Conservation (phyloP, 1,284 basidiomycete genomes). For the Hypsizygus ulmarius region DNA sequence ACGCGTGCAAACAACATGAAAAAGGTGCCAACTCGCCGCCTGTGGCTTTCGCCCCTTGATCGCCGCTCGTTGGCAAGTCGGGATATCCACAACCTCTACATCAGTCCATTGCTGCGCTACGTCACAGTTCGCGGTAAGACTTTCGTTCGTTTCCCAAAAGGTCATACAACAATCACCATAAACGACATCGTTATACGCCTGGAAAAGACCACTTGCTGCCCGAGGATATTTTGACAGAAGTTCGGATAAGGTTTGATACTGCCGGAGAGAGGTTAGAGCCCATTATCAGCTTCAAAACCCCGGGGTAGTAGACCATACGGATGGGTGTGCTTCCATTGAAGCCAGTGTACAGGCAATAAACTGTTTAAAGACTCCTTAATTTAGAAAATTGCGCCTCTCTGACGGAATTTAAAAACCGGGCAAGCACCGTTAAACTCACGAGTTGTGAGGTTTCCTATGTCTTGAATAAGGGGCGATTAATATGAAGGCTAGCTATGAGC, state of each 20-base stretch:
- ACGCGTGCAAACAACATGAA: neutral
- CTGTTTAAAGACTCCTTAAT: too few relatives aligned
- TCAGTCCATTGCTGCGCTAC: slow-evolving; percentile 71
- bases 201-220: slow-evolving; percentile 49
- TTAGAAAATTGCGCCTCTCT: too few relatives aligned
- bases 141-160: neutral
- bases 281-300: neutral
- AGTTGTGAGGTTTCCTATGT: too few relatives aligned
- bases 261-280: slow-evolving; percentile 2
- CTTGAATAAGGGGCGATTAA: too few relatives aligned
- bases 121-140: neutral
- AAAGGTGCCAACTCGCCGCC: slow-evolving; percentile 39
- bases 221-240: slow-evolving; percentile 52
- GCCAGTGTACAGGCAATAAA: neutral
- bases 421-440: too few relatives aligned
- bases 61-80: slow-evolving; percentile 51
- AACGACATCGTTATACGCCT: slow-evolving; percentile 60
- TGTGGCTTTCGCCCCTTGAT: slow-evolving; percentile 58
- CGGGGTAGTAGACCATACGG: slow-evolving; percentile 21
- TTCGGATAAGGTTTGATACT: slow-evolving; percentile 36
- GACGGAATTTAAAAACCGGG: too few relatives aligned
- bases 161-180: slow-evolving; percentile 38
- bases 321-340: slow-evolving; percentile 33
- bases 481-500: too few relatives aligned
- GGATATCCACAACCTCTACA: slow-evolving; percentile 59